A percentile compares a stretch with the other conserved stretches of the same genome.
Evolutionary conservation across 345 rosid genomes (phyloP).

Genomic region (Garcia nutans): DNA sequence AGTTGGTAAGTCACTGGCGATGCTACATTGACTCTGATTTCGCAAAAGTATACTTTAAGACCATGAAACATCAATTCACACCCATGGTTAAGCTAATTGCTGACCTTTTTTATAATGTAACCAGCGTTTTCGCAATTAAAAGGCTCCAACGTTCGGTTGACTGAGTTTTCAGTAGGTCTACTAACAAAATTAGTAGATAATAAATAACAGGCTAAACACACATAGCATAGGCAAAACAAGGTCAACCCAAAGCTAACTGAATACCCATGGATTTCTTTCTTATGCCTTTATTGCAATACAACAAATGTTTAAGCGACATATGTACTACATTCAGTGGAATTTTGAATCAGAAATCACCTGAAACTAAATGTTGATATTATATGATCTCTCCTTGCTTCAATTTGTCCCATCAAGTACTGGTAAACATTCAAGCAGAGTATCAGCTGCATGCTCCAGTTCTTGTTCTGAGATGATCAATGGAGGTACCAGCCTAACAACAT

Average conservation of each 20-base stretch:
- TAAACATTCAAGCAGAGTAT: constrained; percentile 36
- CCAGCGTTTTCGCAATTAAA: not conserved
- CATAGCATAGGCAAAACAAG: not conserved
- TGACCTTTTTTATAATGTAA: too few species aligned
- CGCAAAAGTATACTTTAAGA: not conserved
- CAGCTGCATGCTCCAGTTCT: constrained; percentile 65
- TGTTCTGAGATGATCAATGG: constrained; percentile 77
- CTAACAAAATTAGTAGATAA: not conserved
- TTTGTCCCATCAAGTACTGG: constrained; percentile 19
- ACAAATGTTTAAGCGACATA: not conserved
- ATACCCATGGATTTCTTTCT: not conserved
- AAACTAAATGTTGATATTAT: not conserved
- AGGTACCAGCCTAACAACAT: constrained; percentile 81
- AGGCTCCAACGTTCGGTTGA: not conserved
- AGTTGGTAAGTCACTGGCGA: not conserved
- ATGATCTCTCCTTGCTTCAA: not conserved
- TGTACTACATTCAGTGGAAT: not conserved
- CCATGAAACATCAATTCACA: not conserved
- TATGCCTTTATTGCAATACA: not conserved
- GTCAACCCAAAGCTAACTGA: not conserved
- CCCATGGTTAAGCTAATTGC: not conserved
- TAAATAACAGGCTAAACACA: not conserved
- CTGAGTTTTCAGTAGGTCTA: not conserved
- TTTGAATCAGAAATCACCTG: not conserved
- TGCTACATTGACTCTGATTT: not conserved